Base-by-base conservation (phyloP, 306 rosid genomes). In the Myrica gale region DNA sequence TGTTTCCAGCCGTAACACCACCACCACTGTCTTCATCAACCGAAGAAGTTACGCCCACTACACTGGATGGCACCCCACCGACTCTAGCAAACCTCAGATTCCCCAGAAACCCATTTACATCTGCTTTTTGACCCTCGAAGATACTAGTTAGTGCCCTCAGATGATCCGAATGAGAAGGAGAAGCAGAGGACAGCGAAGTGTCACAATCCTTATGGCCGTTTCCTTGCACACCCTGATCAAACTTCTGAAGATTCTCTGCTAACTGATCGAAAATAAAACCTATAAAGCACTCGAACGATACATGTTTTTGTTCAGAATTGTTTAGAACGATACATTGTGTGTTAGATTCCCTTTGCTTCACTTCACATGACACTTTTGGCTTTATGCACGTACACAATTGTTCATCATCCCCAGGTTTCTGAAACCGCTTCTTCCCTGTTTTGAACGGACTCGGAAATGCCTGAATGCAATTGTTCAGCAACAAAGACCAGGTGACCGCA, bases 11-110 rank as follows among this genome's bases (percentile, higher is more conserved):
- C 76, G 80, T 65, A 58, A 71, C 78, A 74, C 79, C 71, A 68
- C 74, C 91, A 57, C 84, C 93, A 61, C 87, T 92, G 43, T 81
- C 89, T 32, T 89, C 96, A 23, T 89, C 81, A 50, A 73, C 85
- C 15, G 92, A 83, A 86, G 94, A 78, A 11, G 85, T 78, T 69
- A 84, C 99, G 74, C 86, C 90, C 69, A 85, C 85, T 57, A 83
- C 90, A 51, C 89, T 84, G 21, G 94, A 83, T 60, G 97, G 97
- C 80, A 90, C 89, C 51, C 93, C 92, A 51, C 98, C 99, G 21
- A 96, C 92, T 84, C 88, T 92, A 20, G 99, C 99, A 85, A 96
- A 96, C 77, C 81, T 88, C 83, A 92, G 84, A 82, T 92, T 90
- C 76, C 99, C 98, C 58, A 92, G 84, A 81, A 96, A 89, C n/a